These are phyloP conservation scores for Ophiocordyceps camponoti-floridani DNA, from an alignment of 2,329 filamentous ascomycete species.

Conservation along the genomic window DNA sequence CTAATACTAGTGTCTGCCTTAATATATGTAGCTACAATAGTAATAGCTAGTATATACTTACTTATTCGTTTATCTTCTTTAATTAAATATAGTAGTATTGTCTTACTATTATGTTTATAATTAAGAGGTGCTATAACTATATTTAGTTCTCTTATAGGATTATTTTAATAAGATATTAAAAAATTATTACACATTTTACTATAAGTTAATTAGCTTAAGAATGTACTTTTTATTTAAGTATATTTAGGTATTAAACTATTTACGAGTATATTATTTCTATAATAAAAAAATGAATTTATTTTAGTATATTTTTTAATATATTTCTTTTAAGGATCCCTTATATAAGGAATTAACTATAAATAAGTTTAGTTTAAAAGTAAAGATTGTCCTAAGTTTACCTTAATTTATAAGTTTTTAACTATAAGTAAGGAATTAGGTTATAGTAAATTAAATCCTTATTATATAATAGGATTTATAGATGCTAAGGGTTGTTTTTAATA, in stretches of 20 bases:
- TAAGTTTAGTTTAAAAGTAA: too few relatives aligned
- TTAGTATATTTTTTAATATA: too few relatives aligned
- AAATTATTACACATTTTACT: neutral
- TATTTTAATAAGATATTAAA: neutral
- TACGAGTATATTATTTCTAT: neutral
- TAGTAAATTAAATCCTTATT: neutral
- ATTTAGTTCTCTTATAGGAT: neutral
- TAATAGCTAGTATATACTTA: neutral
- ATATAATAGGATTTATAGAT: neutral
- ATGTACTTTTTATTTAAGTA: neutral
- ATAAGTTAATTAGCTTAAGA: neutral
- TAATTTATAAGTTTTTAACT: too few relatives aligned
- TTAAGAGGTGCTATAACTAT: neutral
- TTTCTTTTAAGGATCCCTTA: too few relatives aligned
- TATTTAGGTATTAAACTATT: neutral
- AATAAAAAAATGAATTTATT: too few relatives aligned
- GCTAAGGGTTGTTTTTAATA: neutral
- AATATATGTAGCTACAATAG: neutral
- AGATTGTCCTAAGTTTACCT: too few relatives aligned
- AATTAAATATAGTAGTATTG: neutral
- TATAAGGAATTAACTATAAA: too few relatives aligned
- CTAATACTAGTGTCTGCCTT: neutral
- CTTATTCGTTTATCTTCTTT: neutral
- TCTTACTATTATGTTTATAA: neutral
- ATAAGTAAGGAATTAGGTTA: too few relatives aligned